These are phyloP conservation scores for Fusarium oligoseptatum DNA, from an alignment of 2,329 filamentous ascomycete genomes.

Conservation along the genomic window DNA sequence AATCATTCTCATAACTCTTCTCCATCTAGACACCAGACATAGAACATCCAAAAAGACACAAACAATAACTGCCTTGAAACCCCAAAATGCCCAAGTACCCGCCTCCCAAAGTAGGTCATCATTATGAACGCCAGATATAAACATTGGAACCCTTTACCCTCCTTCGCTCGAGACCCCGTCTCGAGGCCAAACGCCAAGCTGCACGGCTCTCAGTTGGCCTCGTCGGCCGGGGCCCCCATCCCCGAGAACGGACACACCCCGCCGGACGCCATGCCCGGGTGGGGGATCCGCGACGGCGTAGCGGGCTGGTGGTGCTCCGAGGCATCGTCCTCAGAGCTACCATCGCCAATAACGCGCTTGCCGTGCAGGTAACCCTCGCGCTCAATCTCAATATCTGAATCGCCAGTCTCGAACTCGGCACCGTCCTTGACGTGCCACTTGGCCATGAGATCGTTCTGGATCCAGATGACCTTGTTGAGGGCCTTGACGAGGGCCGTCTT, in stretches of 20 bases:
- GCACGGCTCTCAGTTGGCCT: constrained; percentile 14
- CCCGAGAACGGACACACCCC: constrained; percentile 47
- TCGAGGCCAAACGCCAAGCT: neutral
- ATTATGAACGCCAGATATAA: constrained; percentile 31
- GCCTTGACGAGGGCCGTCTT: constrained; percentile 83
- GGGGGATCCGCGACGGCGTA: constrained; percentile 27
- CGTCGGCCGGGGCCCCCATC: constrained; percentile 35
- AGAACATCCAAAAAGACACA: neutral
- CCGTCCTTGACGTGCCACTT: constrained; percentile 82
- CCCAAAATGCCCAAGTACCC: constrained; percentile 15
- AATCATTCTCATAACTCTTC: neutral
- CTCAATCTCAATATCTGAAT: constrained; percentile 66
- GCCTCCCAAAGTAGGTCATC: constrained; percentile 23
- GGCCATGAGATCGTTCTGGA: constrained; percentile 89
- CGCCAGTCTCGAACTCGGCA: constrained; percentile 66
- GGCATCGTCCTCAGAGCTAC: constrained; percentile 37
- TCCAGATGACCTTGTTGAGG: constrained; percentile 86
- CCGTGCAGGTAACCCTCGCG: constrained; percentile 75
- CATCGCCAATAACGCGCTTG: constrained; percentile 67
- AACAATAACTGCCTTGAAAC: constrained; percentile 22
- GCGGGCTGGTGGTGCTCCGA: constrained; percentile 31
- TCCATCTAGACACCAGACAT: constrained; percentile 7
- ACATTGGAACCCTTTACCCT: constrained; percentile 13
- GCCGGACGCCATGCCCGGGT: constrained; percentile 31
- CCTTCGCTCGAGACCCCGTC: neutral